Base-by-base conservation (phyloP, 2,329 filamentous ascomycete species). In the Fusarium sp. region DNA sequence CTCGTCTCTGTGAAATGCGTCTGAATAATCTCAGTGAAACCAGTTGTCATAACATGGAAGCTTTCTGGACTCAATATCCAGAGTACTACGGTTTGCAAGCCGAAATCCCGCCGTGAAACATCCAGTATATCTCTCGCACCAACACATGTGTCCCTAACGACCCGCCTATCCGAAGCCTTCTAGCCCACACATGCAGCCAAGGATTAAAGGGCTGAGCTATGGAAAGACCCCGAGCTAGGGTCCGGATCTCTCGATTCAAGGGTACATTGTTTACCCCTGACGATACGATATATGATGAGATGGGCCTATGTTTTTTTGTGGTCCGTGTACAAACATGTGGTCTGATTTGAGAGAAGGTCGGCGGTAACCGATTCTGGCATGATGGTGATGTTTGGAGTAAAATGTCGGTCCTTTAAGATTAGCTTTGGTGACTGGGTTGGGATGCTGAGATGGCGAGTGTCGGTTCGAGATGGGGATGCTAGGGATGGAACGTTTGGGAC, bases 151-250 rank as follows among this genome's bases (percentile, higher is more conserved):
- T 57, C 15, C 12, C n/a, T 9, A 18, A 12, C 14, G 11, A 45
- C 25, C 31, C 7, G 27, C 22, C 54, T 39, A n/a, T 39, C 46
- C 41, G 41, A 27, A 38, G 20, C 50, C 35, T 49, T n/a, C 33
- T 27, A 55, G 22, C 57, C 55, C 47, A 27, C 49, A 52, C 56
- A 64, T 66, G 63, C 59, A 38, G 44, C 47, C 70, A 68, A 56
- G 68, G 57, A 68, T 69, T 8, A 65, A 35, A 71, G 49, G 57
- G 53, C 60, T 58, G 55, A 56, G 31, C 41, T 55, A 58, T 44
- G 35, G 18, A 62, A 58, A 60, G 49, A 56, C 54, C 52, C 64
- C 45, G 27, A 39, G 46, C 44, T 41, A 57, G 36, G 46, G 25
- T 18, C 20, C n/a, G 10, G 20, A 46, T 54, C 56, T 67, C 25